Evolutionary conservation across 495 filamentous ascomycete genomes (phyloP).

Genomic region (Sphaerosporella brunnea): DNA sequence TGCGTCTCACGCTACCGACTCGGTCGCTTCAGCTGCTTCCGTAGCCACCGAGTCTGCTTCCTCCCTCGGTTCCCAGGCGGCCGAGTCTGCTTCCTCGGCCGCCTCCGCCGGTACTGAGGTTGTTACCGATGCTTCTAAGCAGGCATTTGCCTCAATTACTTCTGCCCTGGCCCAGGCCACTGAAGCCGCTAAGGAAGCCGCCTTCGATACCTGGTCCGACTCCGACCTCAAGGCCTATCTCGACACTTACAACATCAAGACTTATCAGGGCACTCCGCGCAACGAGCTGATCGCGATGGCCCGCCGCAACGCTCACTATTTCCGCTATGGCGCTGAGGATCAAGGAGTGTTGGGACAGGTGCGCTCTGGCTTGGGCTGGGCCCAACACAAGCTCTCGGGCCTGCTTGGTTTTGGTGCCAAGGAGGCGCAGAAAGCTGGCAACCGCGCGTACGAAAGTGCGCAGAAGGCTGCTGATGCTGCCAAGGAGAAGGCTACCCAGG

Average conservation of each 20-base stretch:
- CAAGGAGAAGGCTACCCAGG: conserved; percentile 16
- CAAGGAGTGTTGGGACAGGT: conserved; percentile 43
- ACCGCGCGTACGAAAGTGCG: conserved; percentile 19
- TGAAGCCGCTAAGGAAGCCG: conserved; percentile 45
- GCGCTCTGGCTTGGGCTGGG: conserved; percentile 28
- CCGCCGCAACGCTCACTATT: conserved; percentile 40
- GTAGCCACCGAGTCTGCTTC: conserved; percentile 42
- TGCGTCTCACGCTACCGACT: conserved; percentile 51
- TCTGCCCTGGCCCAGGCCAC: conserved; percentile 54
- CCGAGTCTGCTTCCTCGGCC: conserved; percentile 31
- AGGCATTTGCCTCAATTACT: conserved; percentile 54
- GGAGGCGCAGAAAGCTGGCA: conserved; percentile 36
- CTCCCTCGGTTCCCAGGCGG: conserved; percentile 34
- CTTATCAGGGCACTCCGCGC: conserved; percentile 48
- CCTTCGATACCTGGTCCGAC: conserved; percentile 68
- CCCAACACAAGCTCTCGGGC: conserved; percentile 35
- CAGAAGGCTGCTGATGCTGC: conserved; percentile 13
- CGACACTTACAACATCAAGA: conserved; percentile 60
- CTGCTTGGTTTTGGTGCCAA: conserved; percentile 48
- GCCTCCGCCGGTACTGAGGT: conserved; percentile 40
- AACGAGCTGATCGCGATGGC: conserved; percentile 46
- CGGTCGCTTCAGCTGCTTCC: conserved; percentile 26
- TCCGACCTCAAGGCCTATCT: conserved; percentile 67
- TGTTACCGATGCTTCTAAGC: conserved; percentile 36
- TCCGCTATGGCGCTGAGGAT: conserved; percentile 41